Evolutionary conservation across 306 rosid species (phyloP).

Genomic region (Malus fusca): DNA sequence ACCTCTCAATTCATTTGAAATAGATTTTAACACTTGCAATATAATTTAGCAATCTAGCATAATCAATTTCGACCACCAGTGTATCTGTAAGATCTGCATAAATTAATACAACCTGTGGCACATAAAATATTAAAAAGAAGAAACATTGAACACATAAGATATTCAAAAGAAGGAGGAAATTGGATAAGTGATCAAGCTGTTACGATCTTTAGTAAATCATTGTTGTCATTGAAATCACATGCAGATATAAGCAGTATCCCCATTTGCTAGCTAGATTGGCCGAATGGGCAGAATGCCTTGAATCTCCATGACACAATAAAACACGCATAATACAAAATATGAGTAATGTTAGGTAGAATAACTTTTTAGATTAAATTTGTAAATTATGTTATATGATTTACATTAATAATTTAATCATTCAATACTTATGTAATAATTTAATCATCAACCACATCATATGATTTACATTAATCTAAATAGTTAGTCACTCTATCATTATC

Average conservation of each 20-base stretch:
- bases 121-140: neutral
- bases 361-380: no score
- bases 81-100: neutral
- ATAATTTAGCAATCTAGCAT: no score
- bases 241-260: neutral
- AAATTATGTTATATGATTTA: no score
- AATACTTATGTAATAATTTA: no score
- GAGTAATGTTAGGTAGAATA: no score
- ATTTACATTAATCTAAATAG: no score
- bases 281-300: slow-evolving; percentile 8
- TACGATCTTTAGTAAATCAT: neutral
- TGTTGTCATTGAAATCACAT: slow-evolving; percentile 6
- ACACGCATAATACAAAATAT: no score
- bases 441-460: slow-evolving; percentile 3
- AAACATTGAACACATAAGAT: neutral
- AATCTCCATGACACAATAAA: slow-evolving; percentile 18
- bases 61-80: no score
- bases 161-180: neutral
- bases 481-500: neutral
- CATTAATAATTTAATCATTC: no score
- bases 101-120: neutral
- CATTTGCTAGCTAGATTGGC: neutral
- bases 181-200: neutral
- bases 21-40: no score
- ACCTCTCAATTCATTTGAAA: no score